These are phyloP conservation scores for Backusella tuberculispora DNA, from an alignment of 192 early-diverging fungal genomes.

Conservation along the genomic window DNA sequence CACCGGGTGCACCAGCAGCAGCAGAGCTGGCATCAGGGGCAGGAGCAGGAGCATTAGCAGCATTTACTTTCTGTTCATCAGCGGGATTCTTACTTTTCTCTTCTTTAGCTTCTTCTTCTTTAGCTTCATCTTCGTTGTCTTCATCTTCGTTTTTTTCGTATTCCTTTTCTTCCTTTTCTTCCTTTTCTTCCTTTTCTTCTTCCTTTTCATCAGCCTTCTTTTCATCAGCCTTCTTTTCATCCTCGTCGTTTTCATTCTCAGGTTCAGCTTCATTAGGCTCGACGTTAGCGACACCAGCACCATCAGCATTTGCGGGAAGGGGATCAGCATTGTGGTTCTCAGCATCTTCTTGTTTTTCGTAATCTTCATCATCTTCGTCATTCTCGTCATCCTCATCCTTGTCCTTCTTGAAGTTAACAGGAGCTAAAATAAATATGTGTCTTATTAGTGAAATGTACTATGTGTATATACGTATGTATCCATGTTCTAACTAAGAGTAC, in stretches of 20 bases:
- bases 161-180: background rate
- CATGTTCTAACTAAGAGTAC: background rate
- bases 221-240: background rate
- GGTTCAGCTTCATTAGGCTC: background rate
- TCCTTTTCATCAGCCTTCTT: background rate
- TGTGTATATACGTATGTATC: background rate
- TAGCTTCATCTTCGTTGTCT: background rate
- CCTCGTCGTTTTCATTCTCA: background rate
- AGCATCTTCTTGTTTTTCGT: background rate
- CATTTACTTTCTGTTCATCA: background rate
- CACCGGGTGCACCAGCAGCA: background rate
- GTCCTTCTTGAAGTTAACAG: background rate
- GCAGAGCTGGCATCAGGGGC: background rate
- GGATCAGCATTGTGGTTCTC: background rate
- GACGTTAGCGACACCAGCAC: background rate
- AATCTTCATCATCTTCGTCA: too few relatives aligned
- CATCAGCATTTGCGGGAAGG: background rate
- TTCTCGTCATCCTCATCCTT: background rate
- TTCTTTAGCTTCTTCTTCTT: background rate
- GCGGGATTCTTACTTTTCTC: background rate
- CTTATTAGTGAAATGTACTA: background rate
- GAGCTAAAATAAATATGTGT: background rate
- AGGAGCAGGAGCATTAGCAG: background rate
- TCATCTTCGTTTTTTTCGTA: background rate
- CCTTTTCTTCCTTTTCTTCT: background rate